Evolutionary conservation across 2,329 filamentous ascomycete species (phyloP).

Genomic region (Penicillium sp.): DNA sequence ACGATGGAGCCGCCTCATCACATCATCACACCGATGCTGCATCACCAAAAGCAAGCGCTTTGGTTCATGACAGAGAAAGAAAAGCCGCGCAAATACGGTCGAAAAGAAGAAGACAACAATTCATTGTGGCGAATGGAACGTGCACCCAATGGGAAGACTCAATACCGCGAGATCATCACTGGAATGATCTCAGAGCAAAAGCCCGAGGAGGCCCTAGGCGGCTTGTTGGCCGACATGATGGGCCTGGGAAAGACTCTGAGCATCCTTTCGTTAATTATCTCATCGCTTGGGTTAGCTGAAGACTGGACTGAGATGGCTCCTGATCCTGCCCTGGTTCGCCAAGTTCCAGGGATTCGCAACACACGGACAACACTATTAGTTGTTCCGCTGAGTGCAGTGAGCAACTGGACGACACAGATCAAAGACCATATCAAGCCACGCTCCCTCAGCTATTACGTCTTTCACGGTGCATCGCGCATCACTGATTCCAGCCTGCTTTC

Average conservation of each 20-base stretch:
- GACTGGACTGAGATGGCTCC: slow-evolving; percentile 60
- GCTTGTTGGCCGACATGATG: slow-evolving; percentile 83
- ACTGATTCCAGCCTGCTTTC: slow-evolving; percentile 67
- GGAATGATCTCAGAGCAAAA: slow-evolving; percentile 60
- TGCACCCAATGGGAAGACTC: slow-evolving; percentile 55
- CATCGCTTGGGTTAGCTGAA: slow-evolving; percentile 61
- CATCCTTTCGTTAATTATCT: slow-evolving; percentile 72
- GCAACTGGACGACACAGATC: slow-evolving; percentile 94
- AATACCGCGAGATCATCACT: slow-evolving; percentile 84
- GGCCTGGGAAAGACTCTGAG: slow-evolving; percentile 84
- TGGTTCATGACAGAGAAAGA: slow-evolving; percentile 83
- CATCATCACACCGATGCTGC: slow-evolving; percentile 68
- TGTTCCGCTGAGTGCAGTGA: slow-evolving; percentile 83
- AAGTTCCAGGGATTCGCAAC: slow-evolving; percentile 53
- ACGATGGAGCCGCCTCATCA: slow-evolving; percentile 63
- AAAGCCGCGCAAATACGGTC: slow-evolving; percentile 58
- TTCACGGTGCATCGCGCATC: slow-evolving; percentile 76
- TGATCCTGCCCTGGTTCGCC: slow-evolving; percentile 36
- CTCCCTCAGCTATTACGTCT: slow-evolving; percentile 71
- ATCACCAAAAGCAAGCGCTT: slow-evolving; percentile 86
- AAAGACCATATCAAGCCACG: slow-evolving; percentile 70
- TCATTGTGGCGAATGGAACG: slow-evolving; percentile 73
- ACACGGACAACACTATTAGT: slow-evolving; percentile 79
- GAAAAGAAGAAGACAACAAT: slow-evolving; percentile 60
- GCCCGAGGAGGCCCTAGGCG: slow-evolving; percentile 67